Evolutionary conservation across 805 yeast genomes (phyloP).

Genomic region (Pichia ethanolica): DNA sequence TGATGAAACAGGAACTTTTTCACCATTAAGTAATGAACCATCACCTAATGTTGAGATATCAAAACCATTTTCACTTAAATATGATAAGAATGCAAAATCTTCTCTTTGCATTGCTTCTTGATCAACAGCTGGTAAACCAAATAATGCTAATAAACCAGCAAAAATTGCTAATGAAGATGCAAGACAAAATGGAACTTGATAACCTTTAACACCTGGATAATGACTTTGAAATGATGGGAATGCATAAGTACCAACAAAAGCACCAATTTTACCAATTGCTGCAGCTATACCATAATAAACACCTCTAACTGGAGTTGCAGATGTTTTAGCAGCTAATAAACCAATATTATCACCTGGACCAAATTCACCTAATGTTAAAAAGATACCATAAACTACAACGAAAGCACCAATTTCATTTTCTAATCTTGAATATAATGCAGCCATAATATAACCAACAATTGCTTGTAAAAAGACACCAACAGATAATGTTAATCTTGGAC

Average conservation of each 20-base stretch:
- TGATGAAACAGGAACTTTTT: background rate
- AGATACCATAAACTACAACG: conserved; percentile 83
- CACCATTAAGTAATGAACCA: conserved; percentile 17
- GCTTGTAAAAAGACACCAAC: conserved; percentile 70
- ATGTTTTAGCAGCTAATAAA: conserved; percentile 75
- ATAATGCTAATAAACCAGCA: conserved; percentile 60
- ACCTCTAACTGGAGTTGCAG: conserved; percentile 84
- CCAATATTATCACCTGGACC: conserved; percentile 95
- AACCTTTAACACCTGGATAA: conserved; percentile 54
- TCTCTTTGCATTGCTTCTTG: conserved; percentile 78
- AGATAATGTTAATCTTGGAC: conserved; percentile 77
- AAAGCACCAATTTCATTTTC: conserved; percentile 64
- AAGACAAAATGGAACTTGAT: conserved; percentile 74
- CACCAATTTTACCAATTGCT: conserved; percentile 87
- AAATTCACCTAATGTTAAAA: conserved; percentile 81
- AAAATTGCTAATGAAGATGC: conserved; percentile 71
- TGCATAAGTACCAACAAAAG: conserved; percentile 81
- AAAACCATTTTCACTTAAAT: conserved; percentile 61
- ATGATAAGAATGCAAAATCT: conserved; percentile 62
- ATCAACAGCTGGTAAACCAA: conserved; percentile 72
- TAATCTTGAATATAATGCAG: conserved; percentile 55
- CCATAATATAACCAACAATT: conserved; percentile 75
- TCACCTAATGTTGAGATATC: conserved; percentile 55
- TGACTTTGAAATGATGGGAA: conserved; percentile 72
- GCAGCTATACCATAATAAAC: conserved; percentile 88